phyloP scores from a whole-genome alignment of 2,329 filamentous ascomycete species.

The Neonectria faginata region DNA sequence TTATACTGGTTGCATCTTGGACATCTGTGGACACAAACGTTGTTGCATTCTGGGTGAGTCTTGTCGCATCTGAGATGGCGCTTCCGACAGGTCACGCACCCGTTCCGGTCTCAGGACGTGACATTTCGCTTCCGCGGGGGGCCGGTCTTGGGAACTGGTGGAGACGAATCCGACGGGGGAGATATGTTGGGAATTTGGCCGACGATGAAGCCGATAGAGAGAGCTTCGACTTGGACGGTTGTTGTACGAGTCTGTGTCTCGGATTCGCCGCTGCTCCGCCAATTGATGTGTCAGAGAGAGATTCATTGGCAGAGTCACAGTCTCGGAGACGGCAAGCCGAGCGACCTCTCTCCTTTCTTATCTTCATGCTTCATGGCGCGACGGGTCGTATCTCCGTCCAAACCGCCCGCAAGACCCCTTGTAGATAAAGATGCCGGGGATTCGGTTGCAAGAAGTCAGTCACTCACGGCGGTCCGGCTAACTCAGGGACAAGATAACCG shows the following conservation, averaged over 20 bases:
- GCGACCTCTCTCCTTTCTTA: too few relatives aligned
- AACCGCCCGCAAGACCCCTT: too few relatives aligned
- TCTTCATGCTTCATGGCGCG: too few relatives aligned
- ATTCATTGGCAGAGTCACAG: not conserved
- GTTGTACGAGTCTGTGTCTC: not conserved
- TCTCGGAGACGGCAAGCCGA: too few relatives aligned
- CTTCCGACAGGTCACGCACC: slow-evolving; percentile 15
- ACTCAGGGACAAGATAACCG: too few relatives aligned
- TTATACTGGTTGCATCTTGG: too few relatives aligned
- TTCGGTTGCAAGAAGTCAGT: too few relatives aligned
- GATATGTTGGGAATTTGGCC: not conserved
- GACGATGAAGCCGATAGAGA: not conserved
- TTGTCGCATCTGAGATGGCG: slow-evolving; percentile 14
- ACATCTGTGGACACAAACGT: not conserved
- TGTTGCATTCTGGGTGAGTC: slow-evolving; percentile 14
- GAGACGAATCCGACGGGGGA: not conserved
- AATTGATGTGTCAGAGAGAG: not conserved
- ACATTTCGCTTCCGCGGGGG: slow-evolving; percentile 13
- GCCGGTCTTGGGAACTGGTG: not conserved
- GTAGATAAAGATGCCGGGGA: too few relatives aligned
- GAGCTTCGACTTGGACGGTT: not conserved
- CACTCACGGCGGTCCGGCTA: too few relatives aligned
- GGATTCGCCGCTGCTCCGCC: not conserved
- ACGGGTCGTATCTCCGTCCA: too few relatives aligned
- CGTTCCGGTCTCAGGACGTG: slow-evolving; percentile 13